Percentiles rank a stretch among this genome's conserved stretches.
Evolutionary conservation across 345 rosid species (phyloP).

Genomic region (Pseudoturritis turrita): DNA sequence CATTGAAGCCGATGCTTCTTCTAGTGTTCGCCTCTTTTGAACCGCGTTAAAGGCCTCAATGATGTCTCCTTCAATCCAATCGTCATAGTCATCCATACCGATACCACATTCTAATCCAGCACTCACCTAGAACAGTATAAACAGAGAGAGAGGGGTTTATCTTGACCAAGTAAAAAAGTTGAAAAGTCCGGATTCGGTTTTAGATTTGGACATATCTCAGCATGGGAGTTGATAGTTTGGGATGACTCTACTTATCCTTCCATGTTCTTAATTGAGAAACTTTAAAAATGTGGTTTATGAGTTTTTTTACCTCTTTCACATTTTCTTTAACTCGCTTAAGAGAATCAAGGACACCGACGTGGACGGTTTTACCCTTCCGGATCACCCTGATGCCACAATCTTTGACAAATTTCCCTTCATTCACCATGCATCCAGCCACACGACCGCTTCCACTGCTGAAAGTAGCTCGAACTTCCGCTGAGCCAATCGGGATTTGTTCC

Average conservation of each 20-base stretch:
- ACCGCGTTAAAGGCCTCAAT: constrained; percentile 65
- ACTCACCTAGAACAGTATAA: constrained; percentile 50
- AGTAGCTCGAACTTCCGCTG: constrained; percentile 80
- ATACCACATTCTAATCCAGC: constrained; percentile 91
- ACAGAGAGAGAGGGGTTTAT: neutral
- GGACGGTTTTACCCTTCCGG: constrained; percentile 61
- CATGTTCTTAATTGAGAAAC: neutral
- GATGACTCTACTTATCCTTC: neutral
- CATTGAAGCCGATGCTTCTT: constrained; percentile 97
- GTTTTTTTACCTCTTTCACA: constrained; percentile 73
- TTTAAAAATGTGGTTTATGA: neutral
- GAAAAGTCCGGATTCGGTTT: neutral
- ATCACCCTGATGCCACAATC: constrained; percentile 79
- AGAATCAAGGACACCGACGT: constrained; percentile 77
- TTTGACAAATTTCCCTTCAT: constrained; percentile 78
- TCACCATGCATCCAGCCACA: constrained; percentile 98
- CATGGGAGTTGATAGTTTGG: neutral
- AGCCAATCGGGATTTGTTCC: constrained; percentile 86
- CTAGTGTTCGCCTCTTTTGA: constrained; percentile 83
- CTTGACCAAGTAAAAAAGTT: neutral
- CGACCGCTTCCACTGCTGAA: constrained; percentile 98
- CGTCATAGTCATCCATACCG: constrained; percentile 57
- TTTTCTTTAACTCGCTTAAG: constrained; percentile 84
- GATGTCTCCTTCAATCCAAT: constrained; percentile 79
- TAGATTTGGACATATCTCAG: neutral